phyloP scores from a whole-genome alignment of 2,329 filamentous ascomycete species.

The Cadophora sp. region DNA sequence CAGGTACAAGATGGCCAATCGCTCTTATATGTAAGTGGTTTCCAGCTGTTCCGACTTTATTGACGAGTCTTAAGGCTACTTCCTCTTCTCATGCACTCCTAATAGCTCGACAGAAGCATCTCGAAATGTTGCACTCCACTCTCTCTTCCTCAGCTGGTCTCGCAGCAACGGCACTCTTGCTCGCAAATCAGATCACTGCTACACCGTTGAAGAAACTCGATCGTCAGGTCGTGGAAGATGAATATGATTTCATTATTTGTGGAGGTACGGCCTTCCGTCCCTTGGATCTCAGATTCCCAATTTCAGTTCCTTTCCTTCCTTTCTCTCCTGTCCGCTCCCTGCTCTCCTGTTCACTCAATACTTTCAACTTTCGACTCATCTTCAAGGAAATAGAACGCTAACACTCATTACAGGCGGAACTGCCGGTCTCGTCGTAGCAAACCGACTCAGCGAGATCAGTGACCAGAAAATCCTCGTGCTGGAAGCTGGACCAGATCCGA shows the following conservation, averaged over 20 bases:
- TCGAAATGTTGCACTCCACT: neutral
- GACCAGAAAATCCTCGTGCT: slow-evolving; percentile 47
- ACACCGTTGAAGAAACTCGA: slow-evolving; percentile 6
- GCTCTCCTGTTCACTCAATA: neutral
- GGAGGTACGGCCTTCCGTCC: slow-evolving; percentile 43
- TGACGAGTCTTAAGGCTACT: too few species aligned
- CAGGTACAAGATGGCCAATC: neutral
- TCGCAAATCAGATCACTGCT: neutral
- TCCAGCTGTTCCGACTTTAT: neutral
- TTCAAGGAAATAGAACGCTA: too few species aligned
- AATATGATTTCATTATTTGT: slow-evolving; percentile 49
- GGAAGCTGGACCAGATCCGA: slow-evolving; percentile 44
- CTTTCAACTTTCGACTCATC: too few species aligned
- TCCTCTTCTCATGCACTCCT: too few species aligned
- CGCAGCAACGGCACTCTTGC: neutral
- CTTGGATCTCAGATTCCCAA: neutral
- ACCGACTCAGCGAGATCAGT: slow-evolving; percentile 47
- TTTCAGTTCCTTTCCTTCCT: neutral
- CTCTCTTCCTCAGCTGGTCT: neutral
- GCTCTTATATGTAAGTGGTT: neutral
- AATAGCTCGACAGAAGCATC: neutral
- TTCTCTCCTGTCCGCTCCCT: neutral
- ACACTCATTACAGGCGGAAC: slow-evolving; percentile 52
- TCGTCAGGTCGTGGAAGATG: slow-evolving; percentile 10
- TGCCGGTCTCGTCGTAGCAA: slow-evolving; percentile 50